Base-by-base conservation (phyloP, 345 rosid species). In the Rhodamnia argentea region DNA sequence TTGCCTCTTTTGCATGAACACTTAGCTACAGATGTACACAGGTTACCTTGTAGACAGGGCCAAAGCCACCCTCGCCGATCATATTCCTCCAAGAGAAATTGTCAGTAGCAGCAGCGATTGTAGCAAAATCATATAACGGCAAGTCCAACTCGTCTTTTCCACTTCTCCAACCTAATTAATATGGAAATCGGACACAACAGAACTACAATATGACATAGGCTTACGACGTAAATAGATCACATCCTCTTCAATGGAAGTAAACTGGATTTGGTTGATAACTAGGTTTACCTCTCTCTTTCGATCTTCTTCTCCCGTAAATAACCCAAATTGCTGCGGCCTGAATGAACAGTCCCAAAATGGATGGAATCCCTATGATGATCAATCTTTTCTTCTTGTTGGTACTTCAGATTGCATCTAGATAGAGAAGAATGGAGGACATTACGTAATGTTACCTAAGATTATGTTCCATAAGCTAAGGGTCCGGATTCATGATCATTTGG, bases 1-100 rank as follows among this genome's bases (percentile, higher is more conserved):
- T 37, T 70, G 47, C 24, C 24, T 70, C 47, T 70, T 62, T 29
- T 32, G 47, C 78, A 70, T 10, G 78, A 70, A 37, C 47, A 70
- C 47, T 40, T 32, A 18, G 26, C 78, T 32, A 11, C n/a, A n/a
- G n/a, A 70, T 37, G 78, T 70, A 70, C 78, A 18, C 6, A 32
- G 78, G 40, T 15, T 13, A 91, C 92, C 92, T 89, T 92, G 88
- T 91, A 90, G 29, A 91, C 95, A 86, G 91, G 87, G 56, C 93
- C 93, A 83, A 91, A 93, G 82, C 94, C 93, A 64, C 95, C 93
- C 82, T 90, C 90, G 40, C 95, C 92, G 32, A 92, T 90, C 89
- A 90, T 89, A 83, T 91, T 91, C 84, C 58, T 81, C 37, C 58
- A 54, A 3, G 91, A 87, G 74, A 93, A 93, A 54, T 88, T 86